phyloP scores from a whole-genome alignment of 192 early-diverging fungal species.

The Lunasporangiospora selenospora region DNA sequence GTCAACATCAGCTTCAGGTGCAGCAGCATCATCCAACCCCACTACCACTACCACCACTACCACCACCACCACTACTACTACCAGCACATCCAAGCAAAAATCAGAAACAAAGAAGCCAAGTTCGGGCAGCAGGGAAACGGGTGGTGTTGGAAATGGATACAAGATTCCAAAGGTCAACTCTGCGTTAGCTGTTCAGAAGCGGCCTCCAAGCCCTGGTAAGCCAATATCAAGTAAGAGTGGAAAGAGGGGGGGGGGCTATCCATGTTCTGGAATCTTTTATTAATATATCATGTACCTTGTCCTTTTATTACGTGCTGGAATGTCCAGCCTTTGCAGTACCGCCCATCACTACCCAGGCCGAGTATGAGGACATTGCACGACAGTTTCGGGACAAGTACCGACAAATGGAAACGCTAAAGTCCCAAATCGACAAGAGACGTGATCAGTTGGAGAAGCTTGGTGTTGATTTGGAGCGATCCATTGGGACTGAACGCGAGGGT shows the following conservation, averaged over 20 bases:
- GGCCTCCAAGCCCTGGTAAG: conserved; percentile 43
- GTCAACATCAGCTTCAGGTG: too few relatives aligned
- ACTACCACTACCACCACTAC: too few relatives aligned
- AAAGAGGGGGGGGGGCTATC: too few relatives aligned
- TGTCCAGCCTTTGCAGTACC: conserved; percentile 32
- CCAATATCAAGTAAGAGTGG: background rate
- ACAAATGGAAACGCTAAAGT: conserved; percentile 23
- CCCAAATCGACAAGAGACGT: conserved; percentile 29
- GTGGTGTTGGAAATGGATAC: conserved; percentile 33
- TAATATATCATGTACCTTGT: background rate
- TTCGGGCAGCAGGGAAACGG: conserved; percentile 10
- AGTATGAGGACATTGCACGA: conserved; percentile 28
- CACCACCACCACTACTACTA: background rate
- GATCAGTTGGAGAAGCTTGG: conserved; percentile 25
- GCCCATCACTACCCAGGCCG: conserved; percentile 31
- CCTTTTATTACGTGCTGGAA: background rate
- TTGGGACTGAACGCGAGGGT: conserved; percentile 26
- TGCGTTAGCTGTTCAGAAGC: conserved; percentile 14
- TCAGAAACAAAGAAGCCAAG: conserved; percentile 31
- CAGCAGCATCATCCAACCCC: too few relatives aligned
- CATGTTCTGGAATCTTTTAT: background rate
- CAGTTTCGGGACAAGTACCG: conserved; percentile 30
- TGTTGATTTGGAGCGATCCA: conserved; percentile 27
- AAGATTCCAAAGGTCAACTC: conserved; percentile 42
- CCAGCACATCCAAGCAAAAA: conserved; percentile 3